Percentiles rank a stretch among this genome's conserved stretches.
Evolutionary conservation across 352 stramenopile genomes (phyloP).

Genomic region (Globisporangium echinulatum): DNA sequence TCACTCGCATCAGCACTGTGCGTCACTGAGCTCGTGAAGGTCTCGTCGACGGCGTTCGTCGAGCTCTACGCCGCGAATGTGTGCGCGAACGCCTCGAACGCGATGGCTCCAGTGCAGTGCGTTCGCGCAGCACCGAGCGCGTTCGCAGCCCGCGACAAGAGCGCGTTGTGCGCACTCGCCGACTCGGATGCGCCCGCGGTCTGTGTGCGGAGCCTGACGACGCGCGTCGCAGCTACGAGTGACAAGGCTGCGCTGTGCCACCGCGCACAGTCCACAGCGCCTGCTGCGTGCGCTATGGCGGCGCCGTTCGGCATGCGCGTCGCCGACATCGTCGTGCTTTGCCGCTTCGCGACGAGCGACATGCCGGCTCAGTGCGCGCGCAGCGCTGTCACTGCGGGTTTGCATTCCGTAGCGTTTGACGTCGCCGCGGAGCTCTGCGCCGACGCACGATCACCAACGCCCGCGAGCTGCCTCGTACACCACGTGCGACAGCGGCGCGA

Average conservation of each 20-base stretch:
- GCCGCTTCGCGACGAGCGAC: conserved; percentile 19
- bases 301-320: conserved; percentile 40
- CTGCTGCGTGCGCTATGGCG: conserved; percentile 24
- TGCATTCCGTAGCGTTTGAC: conserved; percentile 11
- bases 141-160: conserved; percentile 32
- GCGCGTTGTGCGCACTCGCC: conserved; percentile 29
- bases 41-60: conserved; percentile 1
- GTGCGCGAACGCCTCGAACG: conserved; percentile 20
- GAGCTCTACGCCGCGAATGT: conserved; percentile 11
- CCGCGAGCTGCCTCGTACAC: conserved; percentile 37
- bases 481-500: conserved; percentile 19
- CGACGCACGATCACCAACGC: conserved; percentile 22
- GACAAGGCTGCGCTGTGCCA: conserved; percentile 27
- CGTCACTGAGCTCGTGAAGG: conserved; percentile 5
- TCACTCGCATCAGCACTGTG: conserved; percentile 14
- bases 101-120: conserved; percentile 25
- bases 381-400: conserved; percentile 20
- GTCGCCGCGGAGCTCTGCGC: conserved; percentile 29
- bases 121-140: conserved; percentile 23
- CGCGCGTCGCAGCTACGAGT: conserved; percentile 11
- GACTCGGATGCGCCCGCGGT: conserved; percentile 24
- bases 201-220: conserved; percentile 23
- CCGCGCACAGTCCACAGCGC: conserved; percentile 19
- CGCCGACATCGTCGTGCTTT: conserved; percentile 29
- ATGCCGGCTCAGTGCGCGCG: conserved; percentile 35